Conservation (phyloP, 176 grass and related monocot genomes). For the Carex parvula region DNA sequence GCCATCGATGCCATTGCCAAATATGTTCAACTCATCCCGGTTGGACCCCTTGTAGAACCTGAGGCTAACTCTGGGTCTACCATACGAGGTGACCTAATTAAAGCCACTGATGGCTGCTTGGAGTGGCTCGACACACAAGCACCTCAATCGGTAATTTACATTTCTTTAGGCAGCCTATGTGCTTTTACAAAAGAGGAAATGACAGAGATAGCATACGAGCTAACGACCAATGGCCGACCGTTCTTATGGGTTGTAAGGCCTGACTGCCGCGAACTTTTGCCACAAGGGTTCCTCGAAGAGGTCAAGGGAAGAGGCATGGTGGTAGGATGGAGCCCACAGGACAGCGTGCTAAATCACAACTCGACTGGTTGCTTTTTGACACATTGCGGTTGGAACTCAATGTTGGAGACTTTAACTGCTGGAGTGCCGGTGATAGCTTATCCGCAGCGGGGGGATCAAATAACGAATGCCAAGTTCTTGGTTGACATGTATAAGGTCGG, state of each 20-base stretch:
- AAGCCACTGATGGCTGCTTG: slow-evolving; percentile 36
- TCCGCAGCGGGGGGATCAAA: slow-evolving; percentile 72
- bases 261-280: slow-evolving; percentile 34
- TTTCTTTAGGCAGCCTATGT: slow-evolving; percentile 69
- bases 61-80: background rate
- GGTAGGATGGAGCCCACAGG: slow-evolving; percentile 78
- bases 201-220: slow-evolving; percentile 60
- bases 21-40: slow-evolving; percentile 35
- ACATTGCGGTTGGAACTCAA: slow-evolving; percentile 93
- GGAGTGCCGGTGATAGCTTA: slow-evolving; percentile 65
- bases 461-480: slow-evolving; percentile 58
- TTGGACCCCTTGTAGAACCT: slow-evolving; percentile 57
- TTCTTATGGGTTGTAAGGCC: slow-evolving; percentile 79
- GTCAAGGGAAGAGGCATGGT: slow-evolving; percentile 40
- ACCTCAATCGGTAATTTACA: slow-evolving; percentile 55
- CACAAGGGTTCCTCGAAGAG: slow-evolving; percentile 39
- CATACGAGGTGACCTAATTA: slow-evolving; percentile 50
- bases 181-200: slow-evolving; percentile 37
- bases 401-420: slow-evolving; percentile 52
- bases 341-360: slow-evolving; percentile 49
- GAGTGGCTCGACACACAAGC: slow-evolving; percentile 53
- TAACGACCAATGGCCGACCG: slow-evolving; percentile 32
- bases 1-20: slow-evolving; percentile 31
- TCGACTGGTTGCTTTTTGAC: slow-evolving; percentile 66
- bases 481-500: slow-evolving; percentile 55